These are phyloP conservation scores for Sporothrix pseudoabietina DNA, from an alignment of 2,329 filamentous ascomycete genomes.

Conservation along the genomic window DNA sequence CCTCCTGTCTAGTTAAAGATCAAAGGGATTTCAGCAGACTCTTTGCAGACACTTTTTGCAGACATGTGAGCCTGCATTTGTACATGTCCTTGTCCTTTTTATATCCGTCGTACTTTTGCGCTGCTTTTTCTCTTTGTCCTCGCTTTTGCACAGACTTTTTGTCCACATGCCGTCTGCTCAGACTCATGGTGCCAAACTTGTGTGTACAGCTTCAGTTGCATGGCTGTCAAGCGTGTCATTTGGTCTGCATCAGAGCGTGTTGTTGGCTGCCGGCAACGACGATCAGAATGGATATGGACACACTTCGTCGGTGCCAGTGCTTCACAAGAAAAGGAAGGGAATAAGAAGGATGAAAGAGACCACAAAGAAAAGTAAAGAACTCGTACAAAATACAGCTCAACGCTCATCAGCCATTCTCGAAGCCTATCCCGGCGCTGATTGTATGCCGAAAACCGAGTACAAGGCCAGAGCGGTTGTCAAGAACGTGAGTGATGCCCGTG, in stretches of 20 bases:
- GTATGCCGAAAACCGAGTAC: not conserved
- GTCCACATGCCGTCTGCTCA: constrained; percentile 13
- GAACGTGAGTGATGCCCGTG: not conserved
- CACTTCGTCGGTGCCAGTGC: not conserved
- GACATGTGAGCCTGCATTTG: not conserved
- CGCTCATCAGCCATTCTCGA: too few relatives aligned
- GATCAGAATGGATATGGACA: not conserved
- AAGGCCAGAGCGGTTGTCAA: constrained; percentile 13
- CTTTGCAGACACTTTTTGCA: too few relatives aligned
- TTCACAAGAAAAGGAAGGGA: not conserved
- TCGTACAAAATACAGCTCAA: not conserved
- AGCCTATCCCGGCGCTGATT: not conserved
- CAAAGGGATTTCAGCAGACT: not conserved
- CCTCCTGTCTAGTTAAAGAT: not conserved
- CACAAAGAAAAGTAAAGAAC: not conserved
- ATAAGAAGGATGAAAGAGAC: not conserved
- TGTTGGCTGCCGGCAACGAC: constrained; percentile 11
- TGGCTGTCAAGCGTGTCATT: not conserved
- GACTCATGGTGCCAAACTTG: constrained; percentile 6
- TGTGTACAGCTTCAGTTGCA: not conserved
- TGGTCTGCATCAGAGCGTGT: not conserved
- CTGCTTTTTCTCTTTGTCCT: not conserved
- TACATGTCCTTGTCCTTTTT: not conserved
- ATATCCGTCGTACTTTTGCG: too few relatives aligned
- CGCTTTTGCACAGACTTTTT: constrained; percentile 14